Evolutionary conservation across 2,329 filamentous ascomycete species (phyloP), one percentile per base, ranked within the genome.

Genomic region (Phyllosticta citribraziliensis): DNA sequence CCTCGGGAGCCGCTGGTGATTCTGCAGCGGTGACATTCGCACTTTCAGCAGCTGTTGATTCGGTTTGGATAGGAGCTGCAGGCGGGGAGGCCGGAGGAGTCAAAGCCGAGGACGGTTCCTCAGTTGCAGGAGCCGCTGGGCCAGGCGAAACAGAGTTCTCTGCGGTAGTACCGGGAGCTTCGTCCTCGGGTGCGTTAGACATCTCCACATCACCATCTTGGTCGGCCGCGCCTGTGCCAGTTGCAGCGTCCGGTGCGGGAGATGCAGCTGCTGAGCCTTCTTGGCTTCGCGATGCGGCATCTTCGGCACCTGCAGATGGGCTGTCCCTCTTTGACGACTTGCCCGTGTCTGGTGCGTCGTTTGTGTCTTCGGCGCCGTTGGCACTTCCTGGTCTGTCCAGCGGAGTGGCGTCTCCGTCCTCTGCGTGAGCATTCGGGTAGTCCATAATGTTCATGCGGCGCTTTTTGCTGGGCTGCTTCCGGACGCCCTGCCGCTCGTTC

Each of bases 401-500:
- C 8, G 69, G 66, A 51, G 64, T 66, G 10, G 63, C 68, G 12
- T 73, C 71, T 17, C 70, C 70, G 1, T 67, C 64, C 3, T 65
- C 69, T 19, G 72, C 71, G 57, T 84, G 76, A 1, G 83, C 75
- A 64, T 86, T 85, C 58, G 79, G 77, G 68, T 81, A 82, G 66
- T 86, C 84, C 73, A 82, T 82, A 61, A 87, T 84, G 63, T 86
- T 83, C 56, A 82, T 76, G 64, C 80, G 73, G 65, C 79, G 78
- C 57, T 74, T 70, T 19, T 67, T 69, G 47, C 76, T 76, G 0
- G 79, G 77, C 66, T 85, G 82, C 55, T 74, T 73, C 57, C 83
- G 86, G 51, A 91, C 82, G 17, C 91, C 93, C 52, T 79, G 79
- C 52, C 83, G 83, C 74, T 91, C 84, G 11, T 96, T 91, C 67